Evolutionary conservation across 2,329 filamentous ascomycete species (phyloP).

Genomic region (Scortechinia acanthostroma): DNA sequence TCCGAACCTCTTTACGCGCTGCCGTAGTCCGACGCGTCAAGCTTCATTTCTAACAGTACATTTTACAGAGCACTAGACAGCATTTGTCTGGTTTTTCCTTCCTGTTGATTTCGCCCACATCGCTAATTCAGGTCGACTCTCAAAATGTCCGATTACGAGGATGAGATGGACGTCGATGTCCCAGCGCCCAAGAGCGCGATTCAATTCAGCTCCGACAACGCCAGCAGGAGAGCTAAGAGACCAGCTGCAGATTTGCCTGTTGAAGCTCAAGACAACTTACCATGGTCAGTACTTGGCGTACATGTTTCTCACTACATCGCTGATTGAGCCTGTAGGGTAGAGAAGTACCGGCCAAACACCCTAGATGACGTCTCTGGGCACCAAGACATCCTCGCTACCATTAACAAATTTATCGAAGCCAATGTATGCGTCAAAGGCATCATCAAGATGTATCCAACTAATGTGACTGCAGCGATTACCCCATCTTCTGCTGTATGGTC

Average conservation of each 20-base stretch:
- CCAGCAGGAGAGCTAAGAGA: constrained; percentile 73
- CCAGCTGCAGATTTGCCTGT: constrained; percentile 88
- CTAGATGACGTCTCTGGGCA: constrained; percentile 91
- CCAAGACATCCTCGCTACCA: constrained; percentile 92
- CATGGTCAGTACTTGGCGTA: constrained; percentile 71
- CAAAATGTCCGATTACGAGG: constrained; percentile 50
- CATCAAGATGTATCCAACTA: no score
- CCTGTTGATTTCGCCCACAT: no score
- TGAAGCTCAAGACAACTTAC: constrained; percentile 85
- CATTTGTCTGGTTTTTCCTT: not conserved
- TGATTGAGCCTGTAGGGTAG: constrained; percentile 70
- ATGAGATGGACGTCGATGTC: constrained; percentile 54
- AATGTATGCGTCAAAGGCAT: constrained; percentile 53
- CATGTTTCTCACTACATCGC: not conserved
- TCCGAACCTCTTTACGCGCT: not conserved
- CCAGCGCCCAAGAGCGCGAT: constrained; percentile 36
- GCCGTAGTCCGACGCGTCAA: not conserved
- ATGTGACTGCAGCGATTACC: constrained; percentile 69
- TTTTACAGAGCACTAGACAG: no score
- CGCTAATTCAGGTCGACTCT: no score
- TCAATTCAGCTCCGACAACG: constrained; percentile 63
- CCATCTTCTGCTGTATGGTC: constrained; percentile 92
- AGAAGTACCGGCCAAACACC: constrained; percentile 88
- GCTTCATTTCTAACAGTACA: no score
- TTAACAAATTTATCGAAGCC: constrained; percentile 93